phyloP scores from a whole-genome alignment of 208 protist genomes.

The Leishmania mexicana region DNA sequence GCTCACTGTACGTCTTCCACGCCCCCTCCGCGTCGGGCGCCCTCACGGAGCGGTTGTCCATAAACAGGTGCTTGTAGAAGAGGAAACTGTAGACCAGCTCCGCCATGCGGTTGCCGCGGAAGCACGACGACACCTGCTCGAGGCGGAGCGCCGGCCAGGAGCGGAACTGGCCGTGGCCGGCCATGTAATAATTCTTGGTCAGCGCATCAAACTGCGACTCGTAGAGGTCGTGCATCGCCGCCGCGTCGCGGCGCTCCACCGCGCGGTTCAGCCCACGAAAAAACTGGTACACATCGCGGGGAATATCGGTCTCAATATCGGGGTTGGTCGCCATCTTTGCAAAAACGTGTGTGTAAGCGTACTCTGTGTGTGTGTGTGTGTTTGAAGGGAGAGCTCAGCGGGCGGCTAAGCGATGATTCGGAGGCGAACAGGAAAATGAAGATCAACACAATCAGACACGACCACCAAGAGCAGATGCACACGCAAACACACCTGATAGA shows the following conservation, averaged over 20 bases:
- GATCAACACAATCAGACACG: background rate
- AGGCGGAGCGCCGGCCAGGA: slow-evolving; percentile 75
- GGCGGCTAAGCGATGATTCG: background rate
- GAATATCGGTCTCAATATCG: slow-evolving; percentile 91
- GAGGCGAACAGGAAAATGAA: background rate
- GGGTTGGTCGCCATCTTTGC: slow-evolving; percentile 82
- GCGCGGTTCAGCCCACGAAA: slow-evolving; percentile 74
- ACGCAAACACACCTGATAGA: background rate
- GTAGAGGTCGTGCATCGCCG: slow-evolving; percentile 77
- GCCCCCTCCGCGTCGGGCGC: slow-evolving; percentile 53
- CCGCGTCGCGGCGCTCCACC: slow-evolving; percentile 69
- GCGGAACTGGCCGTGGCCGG: slow-evolving; percentile 65
- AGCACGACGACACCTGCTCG: slow-evolving; percentile 61
- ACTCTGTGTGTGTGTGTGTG: background rate
- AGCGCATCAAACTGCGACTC: slow-evolving; percentile 76
- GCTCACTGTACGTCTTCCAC: slow-evolving; percentile 75
- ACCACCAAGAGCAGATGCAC: background rate
- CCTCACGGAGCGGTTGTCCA: slow-evolving; percentile 60
- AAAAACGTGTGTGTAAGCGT: background rate
- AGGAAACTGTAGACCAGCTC: slow-evolving; percentile 87
- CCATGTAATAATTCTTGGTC: slow-evolving; percentile 78
- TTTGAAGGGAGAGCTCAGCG: background rate
- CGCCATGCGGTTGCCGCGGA: slow-evolving; percentile 60
- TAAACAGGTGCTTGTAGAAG: slow-evolving; percentile 87
- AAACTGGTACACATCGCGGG: slow-evolving; percentile 78